Evolutionary conservation across 139 green algal genomes (phyloP).

Genomic region (Chlamydomonas applanata): DNA sequence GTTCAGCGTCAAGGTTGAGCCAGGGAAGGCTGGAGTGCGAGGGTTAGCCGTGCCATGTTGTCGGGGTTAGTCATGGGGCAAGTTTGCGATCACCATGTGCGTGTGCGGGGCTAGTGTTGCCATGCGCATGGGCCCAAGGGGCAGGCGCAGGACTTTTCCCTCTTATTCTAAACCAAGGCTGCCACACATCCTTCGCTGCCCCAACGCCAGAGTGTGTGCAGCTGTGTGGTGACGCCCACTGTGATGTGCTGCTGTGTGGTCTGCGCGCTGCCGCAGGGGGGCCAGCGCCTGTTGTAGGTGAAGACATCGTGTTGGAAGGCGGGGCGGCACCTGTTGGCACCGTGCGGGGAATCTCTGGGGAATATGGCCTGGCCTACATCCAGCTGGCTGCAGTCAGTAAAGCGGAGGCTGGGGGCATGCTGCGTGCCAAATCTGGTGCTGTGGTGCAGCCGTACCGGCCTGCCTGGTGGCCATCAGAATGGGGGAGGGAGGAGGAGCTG

Average conservation of each 20-base stretch:
- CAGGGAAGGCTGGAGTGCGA: neutral
- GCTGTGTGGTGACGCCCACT: no score
- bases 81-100: no score
- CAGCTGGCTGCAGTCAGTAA: constrained; percentile 30
- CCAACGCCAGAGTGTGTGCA: no score
- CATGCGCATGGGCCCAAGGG: no score
- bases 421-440: neutral
- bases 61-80: no score
- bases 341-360: constrained; percentile 18
- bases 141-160: no score
- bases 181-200: no score
- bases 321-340: constrained; percentile 7
- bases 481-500: constrained; percentile 34
- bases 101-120: no score
- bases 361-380: constrained; percentile 45
- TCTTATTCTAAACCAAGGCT: no score
- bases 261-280: no score
- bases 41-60: no score
- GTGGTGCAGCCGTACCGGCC: constrained; percentile 16
- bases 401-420: neutral
- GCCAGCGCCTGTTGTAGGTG: neutral
- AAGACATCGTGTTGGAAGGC: neutral
- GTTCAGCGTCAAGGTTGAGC: neutral
- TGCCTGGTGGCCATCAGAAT: constrained; percentile 47
- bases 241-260: no score